Base-by-base conservation (phyloP, 768 basidiomycete species). In the Wakefieldia striispora region DNA sequence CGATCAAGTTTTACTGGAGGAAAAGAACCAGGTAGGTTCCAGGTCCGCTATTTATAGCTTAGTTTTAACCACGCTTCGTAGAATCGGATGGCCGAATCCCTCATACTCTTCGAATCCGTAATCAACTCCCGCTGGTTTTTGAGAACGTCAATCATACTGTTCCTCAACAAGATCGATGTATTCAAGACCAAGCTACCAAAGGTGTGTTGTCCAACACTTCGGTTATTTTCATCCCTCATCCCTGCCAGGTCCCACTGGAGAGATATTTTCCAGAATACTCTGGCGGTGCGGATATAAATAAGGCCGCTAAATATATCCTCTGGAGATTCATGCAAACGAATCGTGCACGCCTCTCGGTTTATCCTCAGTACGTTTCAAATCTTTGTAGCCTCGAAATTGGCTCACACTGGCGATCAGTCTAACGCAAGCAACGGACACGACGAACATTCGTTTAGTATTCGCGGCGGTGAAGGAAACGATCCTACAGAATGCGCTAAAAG, bases 301-400 rank as follows among this genome's bases (percentile, higher is more conserved):
- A 95, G 67, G 92, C 91, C 2, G 91, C 93, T 0, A 93, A 94
- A 59, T 95, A 91, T 56, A 93, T 97, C 45, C 73, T 97, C 33
- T 97, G 92, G 94, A 74, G 88, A 60, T 97, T 95, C 60, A 94
- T 93, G 78, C 91, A 95, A 67, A 86, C 88, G 47, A 95, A 95
- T 58, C 72, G 88, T 19, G 89, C 89, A 46, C 68, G 84, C 44
- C 69, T 95, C 57, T 91, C 86, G 49, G 88, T 97, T 17, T 97
- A 95, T 67, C 93, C 93, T 3, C 93, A 97, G 89, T 89, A 54
- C 31, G 86, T 77, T 12, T 31, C 20, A 24, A 31, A n/a, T 10
- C 7, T 33, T 34, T 16, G 17, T 9, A 2, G 4, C 16, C 7
- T 14, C 12, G 6, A 45, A 17, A 16, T 5, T 31, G 19, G 37